Evolutionary conservation across 306 rosid species (phyloP).

Genomic region (Lathyrus aphaca): DNA sequence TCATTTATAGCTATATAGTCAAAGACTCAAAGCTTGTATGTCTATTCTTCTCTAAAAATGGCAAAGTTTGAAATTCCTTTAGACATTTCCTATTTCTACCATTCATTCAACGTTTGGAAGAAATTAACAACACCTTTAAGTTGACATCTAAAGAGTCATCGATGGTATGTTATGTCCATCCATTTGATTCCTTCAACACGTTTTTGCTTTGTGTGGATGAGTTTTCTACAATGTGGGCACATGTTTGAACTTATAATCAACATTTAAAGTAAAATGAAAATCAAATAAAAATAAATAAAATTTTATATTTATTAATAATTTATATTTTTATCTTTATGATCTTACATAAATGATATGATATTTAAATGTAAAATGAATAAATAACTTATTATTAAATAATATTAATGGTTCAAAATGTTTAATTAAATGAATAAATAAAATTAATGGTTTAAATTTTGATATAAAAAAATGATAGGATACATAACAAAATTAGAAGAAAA

Average conservation of each 20-base stretch:
- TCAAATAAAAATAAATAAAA: not conserved
- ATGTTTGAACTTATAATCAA: not conserved
- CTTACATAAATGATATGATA: no score
- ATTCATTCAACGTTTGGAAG: not conserved
- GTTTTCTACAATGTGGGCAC: not conserved
- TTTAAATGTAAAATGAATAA: no score
- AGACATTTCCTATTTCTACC: not conserved
- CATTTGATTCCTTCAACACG: conserved; percentile 27
- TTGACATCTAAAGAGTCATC: conserved; percentile 12
- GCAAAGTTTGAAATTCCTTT: conserved; percentile 6
- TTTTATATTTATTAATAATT: no score
- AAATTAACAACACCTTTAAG: not conserved
- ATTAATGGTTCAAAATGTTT: no score
- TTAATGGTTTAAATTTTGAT: no score
- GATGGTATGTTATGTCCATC: conserved; percentile 17
- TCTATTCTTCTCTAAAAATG: not conserved
- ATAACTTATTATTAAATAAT: no score
- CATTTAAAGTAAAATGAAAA: not conserved
- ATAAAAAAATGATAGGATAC: no score
- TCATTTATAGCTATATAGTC: not conserved
- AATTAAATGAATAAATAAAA: no score
- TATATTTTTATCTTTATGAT: no score
- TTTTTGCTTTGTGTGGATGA: not conserved
- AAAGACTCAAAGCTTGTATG: not conserved
- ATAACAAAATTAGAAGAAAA: no score